These are phyloP conservation scores for Terana coerulea DNA, from an alignment of 768 basidiomycete species.

Conservation along the genomic window DNA sequence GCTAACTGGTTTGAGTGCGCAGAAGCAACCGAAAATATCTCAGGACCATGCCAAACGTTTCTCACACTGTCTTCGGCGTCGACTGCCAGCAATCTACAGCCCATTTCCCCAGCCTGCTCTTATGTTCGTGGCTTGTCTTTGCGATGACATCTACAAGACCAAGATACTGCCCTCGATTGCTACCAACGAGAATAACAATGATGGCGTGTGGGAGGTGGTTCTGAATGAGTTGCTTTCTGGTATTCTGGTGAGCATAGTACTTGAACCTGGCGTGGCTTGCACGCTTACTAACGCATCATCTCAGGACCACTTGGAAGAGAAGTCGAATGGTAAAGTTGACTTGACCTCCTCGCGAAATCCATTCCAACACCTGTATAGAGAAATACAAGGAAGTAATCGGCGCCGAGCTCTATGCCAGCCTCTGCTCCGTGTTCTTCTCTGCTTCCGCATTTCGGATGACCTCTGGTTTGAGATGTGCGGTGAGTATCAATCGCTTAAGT, in stretches of 20 bases:
- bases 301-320: slow-evolving; percentile 28
- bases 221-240: slow-evolving; percentile 50
- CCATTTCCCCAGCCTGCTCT: slow-evolving; percentile 36
- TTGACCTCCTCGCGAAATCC: background rate
- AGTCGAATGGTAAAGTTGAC: slow-evolving; percentile 22
- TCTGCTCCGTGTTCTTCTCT: slow-evolving; percentile 38
- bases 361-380: background rate
- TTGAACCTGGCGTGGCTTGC: background rate
- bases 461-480: slow-evolving; percentile 26
- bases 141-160: slow-evolving; percentile 35
- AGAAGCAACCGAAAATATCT: slow-evolving; percentile 40
- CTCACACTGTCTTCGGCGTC: slow-evolving; percentile 36
- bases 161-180: slow-evolving; percentile 30
- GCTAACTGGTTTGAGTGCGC: background rate
- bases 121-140: slow-evolving; percentile 37
- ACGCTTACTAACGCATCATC: background rate
- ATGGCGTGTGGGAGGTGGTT: slow-evolving; percentile 41
- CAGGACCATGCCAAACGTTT: slow-evolving; percentile 36
- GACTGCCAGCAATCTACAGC: slow-evolving; percentile 42
- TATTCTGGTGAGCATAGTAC: slow-evolving; percentile 35
- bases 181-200: slow-evolving; percentile 12
- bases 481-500: slow-evolving; percentile 12
- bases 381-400: slow-evolving; percentile 25
- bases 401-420: slow-evolving; percentile 24
- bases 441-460: slow-evolving; percentile 22